Percentiles rank a stretch among this genome's conserved stretches.
Conservation (phyloP, 129 eudicot genomes). For the Pittosporum tobira region DNA sequence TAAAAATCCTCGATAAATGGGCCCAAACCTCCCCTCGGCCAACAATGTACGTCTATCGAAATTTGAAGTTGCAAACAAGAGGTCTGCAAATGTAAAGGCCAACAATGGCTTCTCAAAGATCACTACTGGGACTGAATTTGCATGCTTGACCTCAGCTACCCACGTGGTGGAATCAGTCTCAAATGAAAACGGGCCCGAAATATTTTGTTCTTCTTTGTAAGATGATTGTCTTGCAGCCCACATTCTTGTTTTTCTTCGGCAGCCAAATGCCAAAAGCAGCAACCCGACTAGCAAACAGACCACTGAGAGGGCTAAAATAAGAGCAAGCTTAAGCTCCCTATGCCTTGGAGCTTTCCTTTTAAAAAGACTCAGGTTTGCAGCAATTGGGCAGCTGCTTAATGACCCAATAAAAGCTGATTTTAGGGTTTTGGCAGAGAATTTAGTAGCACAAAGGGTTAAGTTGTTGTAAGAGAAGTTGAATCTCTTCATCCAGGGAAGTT, state of each 20-base stretch:
- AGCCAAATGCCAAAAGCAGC: conserved; percentile 55
- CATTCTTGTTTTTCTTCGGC: conserved; percentile 54
- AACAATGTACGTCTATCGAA: conserved; percentile 64
- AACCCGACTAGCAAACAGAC: conserved; percentile 49
- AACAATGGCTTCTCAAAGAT: conserved; percentile 87
- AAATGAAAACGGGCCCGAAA: conserved; percentile 85
- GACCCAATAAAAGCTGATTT: conserved; percentile 58
- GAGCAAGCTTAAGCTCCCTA: conserved; percentile 62
- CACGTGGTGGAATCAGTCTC: conserved; percentile 87
- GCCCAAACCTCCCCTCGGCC: conserved; percentile 80
- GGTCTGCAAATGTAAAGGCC: conserved; percentile 73
- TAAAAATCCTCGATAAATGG: conserved; percentile 65
- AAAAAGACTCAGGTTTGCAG: conserved; percentile 64
- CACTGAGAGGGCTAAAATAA: conserved; percentile 43
- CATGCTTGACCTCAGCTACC: conserved; percentile 82
- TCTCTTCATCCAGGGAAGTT: conserved; percentile 60
- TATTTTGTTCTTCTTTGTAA: conserved; percentile 41
- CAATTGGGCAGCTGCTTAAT: conserved; percentile 60
- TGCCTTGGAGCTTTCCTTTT: conserved; percentile 34
- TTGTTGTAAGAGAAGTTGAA: conserved; percentile 81
- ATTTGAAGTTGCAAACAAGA: conserved; percentile 73
- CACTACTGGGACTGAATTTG: conserved; percentile 66
- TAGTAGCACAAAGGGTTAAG: conserved; percentile 55
- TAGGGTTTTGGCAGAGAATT: conserved; percentile 39
- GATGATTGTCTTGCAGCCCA: conserved; percentile 61